phyloP scores from a whole-genome alignment of 176 grass and related monocot genomes.

The Zoysia pacifica region DNA sequence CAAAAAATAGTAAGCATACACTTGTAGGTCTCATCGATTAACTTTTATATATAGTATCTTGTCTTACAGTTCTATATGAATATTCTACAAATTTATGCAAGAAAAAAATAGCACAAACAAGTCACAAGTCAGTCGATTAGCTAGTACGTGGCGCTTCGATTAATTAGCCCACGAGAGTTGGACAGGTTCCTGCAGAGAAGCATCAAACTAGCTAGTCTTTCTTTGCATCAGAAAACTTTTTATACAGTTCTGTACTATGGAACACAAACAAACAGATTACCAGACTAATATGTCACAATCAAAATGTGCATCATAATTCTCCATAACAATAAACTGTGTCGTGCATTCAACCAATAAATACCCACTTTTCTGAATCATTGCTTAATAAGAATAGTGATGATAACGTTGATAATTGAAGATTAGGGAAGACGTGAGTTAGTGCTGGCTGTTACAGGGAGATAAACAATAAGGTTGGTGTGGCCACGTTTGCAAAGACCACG shows the following conservation, averaged over 20 bases:
- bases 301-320: constrained; percentile 20
- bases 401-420: not conserved
- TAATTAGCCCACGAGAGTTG: too few relatives aligned
- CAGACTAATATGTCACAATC: constrained; percentile 10
- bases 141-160: too few relatives aligned
- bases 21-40: too few relatives aligned
- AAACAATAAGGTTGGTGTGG: constrained; percentile 1
- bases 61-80: too few relatives aligned
- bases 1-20: too few relatives aligned
- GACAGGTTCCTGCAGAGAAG: not conserved
- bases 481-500: constrained; percentile 24
- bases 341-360: not conserved
- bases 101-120: too few relatives aligned
- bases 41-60: too few relatives aligned
- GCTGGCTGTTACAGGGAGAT: constrained; percentile 30
- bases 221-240: not conserved
- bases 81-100: too few relatives aligned
- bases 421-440: constrained; percentile 24
- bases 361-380: not conserved
- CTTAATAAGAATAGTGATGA: not conserved
- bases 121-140: too few relatives aligned
- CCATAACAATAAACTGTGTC: not conserved
- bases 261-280: not conserved
- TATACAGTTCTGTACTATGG: not conserved
- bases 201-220: not conserved